Percentiles rank a stretch among this genome's conserved stretches.
These are phyloP conservation scores for Huntiella savannae DNA, from an alignment of 2,329 filamentous ascomycete genomes.

Conservation along the genomic window DNA sequence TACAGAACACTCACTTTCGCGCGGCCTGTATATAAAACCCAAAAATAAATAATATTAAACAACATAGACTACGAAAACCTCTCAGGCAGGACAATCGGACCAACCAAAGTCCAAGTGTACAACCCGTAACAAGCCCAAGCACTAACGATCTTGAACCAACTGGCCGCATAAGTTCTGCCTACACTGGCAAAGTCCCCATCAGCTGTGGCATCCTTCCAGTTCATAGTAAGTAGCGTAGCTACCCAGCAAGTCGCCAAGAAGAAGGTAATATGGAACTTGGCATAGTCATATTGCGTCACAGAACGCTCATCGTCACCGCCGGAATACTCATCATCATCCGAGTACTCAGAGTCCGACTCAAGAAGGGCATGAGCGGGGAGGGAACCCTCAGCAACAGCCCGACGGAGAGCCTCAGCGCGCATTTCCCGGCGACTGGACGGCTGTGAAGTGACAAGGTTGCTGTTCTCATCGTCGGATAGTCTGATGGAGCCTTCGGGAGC, in stretches of 20 bases:
- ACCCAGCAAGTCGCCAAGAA: constrained; percentile 93
- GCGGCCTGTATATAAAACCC: background rate
- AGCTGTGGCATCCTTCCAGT: constrained; percentile 44
- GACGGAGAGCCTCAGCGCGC: constrained; percentile 76
- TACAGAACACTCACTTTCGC: constrained; percentile 12
- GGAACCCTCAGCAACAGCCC: constrained; percentile 81
- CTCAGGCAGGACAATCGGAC: constrained; percentile 69
- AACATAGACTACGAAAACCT: constrained; percentile 34
- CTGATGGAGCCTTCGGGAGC: constrained; percentile 13
- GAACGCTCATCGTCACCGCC: constrained; percentile 74
- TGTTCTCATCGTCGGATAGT: constrained; percentile 54
- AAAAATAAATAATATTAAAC: background rate
- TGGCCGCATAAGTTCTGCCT: constrained; percentile 87
- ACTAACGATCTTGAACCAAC: constrained; percentile 97
- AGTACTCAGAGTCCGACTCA: constrained; percentile 41
- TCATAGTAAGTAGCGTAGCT: constrained; percentile 65
- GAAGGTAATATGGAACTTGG: constrained; percentile 93
- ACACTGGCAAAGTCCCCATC: constrained; percentile 73
- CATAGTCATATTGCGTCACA: constrained; percentile 88
- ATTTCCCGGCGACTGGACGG: constrained; percentile 67
- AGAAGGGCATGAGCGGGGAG: constrained; percentile 79
- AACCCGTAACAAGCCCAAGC: constrained; percentile 92
- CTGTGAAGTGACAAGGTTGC: constrained; percentile 62
- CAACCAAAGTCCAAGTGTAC: constrained; percentile 82
- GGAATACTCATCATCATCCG: constrained; percentile 36